Percentiles rank a stretch among this genome's conserved stretches.
Conservation (phyloP, 1,139 yeast species). For the Saccharomycopsis crataegensis region DNA sequence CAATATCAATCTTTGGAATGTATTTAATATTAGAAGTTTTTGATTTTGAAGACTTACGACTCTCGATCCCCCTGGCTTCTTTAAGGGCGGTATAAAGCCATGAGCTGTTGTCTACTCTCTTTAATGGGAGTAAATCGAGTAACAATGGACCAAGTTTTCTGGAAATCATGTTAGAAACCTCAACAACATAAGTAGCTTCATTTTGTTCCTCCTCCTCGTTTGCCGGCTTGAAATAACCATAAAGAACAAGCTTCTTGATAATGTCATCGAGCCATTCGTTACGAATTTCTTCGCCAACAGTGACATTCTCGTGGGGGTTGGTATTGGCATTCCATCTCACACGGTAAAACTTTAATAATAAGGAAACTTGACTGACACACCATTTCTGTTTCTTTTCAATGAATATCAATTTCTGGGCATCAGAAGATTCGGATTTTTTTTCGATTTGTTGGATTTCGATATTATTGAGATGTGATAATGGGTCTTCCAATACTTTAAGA, state of each 20-base stretch:
- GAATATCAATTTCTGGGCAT: constrained; percentile 25
- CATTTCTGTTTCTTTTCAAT: constrained; percentile 50
- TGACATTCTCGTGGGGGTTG: constrained; percentile 19
- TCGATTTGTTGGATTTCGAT: constrained; percentile 23
- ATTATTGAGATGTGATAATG: constrained; percentile 14
- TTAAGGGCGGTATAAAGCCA: constrained; percentile 51
- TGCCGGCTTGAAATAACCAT: constrained; percentile 45
- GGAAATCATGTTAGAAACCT: constrained; percentile 37
- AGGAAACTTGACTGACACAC: constrained; percentile 57
- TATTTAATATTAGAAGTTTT: constrained; percentile 22
- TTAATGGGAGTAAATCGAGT: constrained; percentile 45
- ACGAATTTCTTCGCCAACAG: constrained; percentile 22
- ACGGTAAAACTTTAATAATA: constrained; percentile 30
- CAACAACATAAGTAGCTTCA: constrained; percentile 16
- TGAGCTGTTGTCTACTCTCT: constrained; percentile 39
- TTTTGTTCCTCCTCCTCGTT: constrained; percentile 19
- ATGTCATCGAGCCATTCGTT: constrained; percentile 41
- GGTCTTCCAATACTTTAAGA: constrained; percentile 25
- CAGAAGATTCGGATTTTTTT: constrained; percentile 18
- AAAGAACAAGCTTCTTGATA: constrained; percentile 43
- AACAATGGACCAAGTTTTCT: constrained; percentile 62
- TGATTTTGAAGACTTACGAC: constrained; percentile 25
- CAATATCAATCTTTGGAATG: constrained; percentile 39
- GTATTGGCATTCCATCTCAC: constrained; percentile 10
- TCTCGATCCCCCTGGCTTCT: constrained; percentile 29